Evolutionary conservation across 2,329 filamentous ascomycete species (phyloP).

Genomic region (Alternaria dauci): DNA sequence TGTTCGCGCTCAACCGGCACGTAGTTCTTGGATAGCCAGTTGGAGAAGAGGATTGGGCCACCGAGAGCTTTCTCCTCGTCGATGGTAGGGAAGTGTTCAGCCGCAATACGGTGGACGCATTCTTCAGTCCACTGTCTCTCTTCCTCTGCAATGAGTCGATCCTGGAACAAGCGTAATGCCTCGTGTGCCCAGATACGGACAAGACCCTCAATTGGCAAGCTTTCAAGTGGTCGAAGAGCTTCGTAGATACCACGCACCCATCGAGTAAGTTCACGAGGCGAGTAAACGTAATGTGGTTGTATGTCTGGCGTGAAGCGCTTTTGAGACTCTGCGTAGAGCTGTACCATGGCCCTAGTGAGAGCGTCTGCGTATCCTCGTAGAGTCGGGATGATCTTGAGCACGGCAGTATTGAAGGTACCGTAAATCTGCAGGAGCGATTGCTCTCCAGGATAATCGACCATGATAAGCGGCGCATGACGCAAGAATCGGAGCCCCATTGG

Average conservation of each 20-base stretch:
- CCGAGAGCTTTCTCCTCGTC: constrained; percentile 88
- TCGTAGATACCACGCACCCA: constrained; percentile 99
- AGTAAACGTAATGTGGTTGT: constrained; percentile 99
- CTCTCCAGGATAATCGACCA: constrained; percentile 99
- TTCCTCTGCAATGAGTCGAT: constrained; percentile 92
- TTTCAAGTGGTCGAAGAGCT: constrained; percentile 91
- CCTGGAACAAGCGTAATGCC: constrained; percentile 93
- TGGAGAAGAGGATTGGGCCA: constrained; percentile 96
- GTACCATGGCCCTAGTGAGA: constrained; percentile 96
- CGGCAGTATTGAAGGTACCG: constrained; percentile 94
- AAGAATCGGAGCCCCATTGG: constrained; percentile 93
- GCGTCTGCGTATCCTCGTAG: constrained; percentile 94
- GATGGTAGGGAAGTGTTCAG: constrained; percentile 94
- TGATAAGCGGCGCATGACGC: constrained; percentile 95
- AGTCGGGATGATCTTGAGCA: constrained; percentile 95
- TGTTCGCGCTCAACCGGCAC: constrained; percentile 95
- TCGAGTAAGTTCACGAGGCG: constrained; percentile 94
- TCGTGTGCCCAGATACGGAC: constrained; percentile 99
- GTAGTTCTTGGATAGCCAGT: constrained; percentile 99
- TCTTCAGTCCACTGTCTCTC: constrained; percentile 96
- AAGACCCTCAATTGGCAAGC: constrained; percentile 85
- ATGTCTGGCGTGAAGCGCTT: constrained; percentile 94
- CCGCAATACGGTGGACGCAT: constrained; percentile 82
- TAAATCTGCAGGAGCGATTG: constrained; percentile 96
- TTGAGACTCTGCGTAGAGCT: constrained; percentile 94